Conservation (phyloP, 2,329 filamentous ascomycete genomes). For the Xylaria digitata region DNA sequence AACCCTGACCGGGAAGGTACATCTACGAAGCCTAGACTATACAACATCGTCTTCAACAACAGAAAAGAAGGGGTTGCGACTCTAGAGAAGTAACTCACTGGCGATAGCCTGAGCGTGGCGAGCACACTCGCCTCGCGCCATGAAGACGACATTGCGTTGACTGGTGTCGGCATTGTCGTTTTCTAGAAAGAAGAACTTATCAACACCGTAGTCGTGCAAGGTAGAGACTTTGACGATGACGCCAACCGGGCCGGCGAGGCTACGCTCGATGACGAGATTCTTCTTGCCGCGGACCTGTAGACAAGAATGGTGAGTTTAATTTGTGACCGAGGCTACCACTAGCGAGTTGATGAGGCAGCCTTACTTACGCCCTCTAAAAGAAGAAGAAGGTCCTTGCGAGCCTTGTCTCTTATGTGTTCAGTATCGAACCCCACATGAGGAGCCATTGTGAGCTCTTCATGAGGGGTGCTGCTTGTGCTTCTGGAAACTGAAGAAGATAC, state of each 20-base stretch:
- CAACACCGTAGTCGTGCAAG: constrained; percentile 95
- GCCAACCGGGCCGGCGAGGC: constrained; percentile 88
- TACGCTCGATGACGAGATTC: constrained; percentile 93
- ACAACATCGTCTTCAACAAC: not conserved
- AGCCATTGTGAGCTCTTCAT: constrained; percentile 73
- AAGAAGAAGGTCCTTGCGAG: constrained; percentile 87
- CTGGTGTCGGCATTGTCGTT: constrained; percentile 95
- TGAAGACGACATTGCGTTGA: constrained; percentile 94
- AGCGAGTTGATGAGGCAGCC: constrained; percentile 39
- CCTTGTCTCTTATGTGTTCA: constrained; percentile 81
- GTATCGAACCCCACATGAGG: constrained; percentile 77
- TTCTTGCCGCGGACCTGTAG: constrained; percentile 95
- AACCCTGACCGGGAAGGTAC: constrained; percentile 58
- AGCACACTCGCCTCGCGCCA: constrained; percentile 89
- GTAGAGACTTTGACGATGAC: constrained; percentile 95
- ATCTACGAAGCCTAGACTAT: constrained; percentile 30
- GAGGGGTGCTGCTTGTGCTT: constrained; percentile 45
- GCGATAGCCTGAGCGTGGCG: constrained; percentile 87
- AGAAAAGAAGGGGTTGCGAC: not conserved
- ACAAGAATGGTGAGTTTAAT: constrained; percentile 37
- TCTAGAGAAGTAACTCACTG: constrained; percentile 68
- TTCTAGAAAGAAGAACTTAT: constrained; percentile 96
- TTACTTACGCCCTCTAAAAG: constrained; percentile 93
- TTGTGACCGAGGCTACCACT: constrained; percentile 26
- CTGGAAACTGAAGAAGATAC: constrained; percentile 22